These are phyloP conservation scores for Penicillium concentricum DNA, from an alignment of 2,329 filamentous ascomycete species.

Conservation along the genomic window DNA sequence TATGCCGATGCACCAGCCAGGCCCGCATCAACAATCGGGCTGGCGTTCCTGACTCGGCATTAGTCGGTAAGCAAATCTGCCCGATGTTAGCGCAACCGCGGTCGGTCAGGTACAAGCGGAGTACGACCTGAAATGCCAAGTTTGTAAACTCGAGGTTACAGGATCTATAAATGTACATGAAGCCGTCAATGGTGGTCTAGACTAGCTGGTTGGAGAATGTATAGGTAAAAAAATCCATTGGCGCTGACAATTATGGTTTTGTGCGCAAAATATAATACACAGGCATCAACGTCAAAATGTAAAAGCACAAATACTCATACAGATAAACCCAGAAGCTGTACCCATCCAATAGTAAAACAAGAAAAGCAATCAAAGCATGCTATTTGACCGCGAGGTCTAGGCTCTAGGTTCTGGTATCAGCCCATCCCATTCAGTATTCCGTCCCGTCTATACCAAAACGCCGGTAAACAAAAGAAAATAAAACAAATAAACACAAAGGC, in stretches of 20 bases:
- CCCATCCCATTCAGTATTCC: constrained; percentile 35
- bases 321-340: constrained; percentile 6
- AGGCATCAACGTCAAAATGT: constrained; percentile 21
- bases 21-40: constrained; percentile 16
- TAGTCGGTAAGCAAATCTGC: constrained; percentile 28
- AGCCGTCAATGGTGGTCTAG: constrained; percentile 7
- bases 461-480: constrained; percentile 25
- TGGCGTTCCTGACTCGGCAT: constrained; percentile 20
- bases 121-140: constrained; percentile 1
- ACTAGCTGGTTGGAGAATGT: constrained; percentile 1
- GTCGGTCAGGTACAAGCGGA: constrained; percentile 9
- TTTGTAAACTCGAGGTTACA: constrained; percentile 1
- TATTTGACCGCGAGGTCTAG: constrained; percentile 39
- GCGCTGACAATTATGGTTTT: constrained; percentile 5
- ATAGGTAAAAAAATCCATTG: not conserved
- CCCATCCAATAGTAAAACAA: constrained; percentile 17
- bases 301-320: constrained; percentile 14
- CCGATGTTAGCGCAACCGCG: constrained; percentile 19
- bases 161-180: not conserved
- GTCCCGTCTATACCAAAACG: constrained; percentile 42
- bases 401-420: constrained; percentile 43
- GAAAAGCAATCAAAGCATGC: constrained; percentile 22
- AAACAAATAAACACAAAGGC: constrained; percentile 21
- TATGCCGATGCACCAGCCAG: constrained; percentile 14
- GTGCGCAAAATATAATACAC: constrained; percentile 12